Evolutionary conservation across 768 basidiomycete genomes (phyloP).

Genomic region (Collybia mongolica): DNA sequence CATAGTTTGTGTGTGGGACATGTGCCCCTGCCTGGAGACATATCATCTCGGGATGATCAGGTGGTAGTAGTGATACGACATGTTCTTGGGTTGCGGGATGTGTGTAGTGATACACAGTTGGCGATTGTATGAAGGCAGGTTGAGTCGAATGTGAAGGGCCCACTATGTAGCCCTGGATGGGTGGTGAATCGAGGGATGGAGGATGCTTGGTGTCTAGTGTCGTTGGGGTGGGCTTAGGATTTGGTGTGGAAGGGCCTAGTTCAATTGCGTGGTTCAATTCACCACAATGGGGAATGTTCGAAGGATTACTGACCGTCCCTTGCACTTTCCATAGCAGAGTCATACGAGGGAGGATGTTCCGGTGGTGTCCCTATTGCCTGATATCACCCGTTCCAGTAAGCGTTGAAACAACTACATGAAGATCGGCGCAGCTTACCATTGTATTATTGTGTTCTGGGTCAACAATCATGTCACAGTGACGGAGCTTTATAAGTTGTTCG

Average conservation of each 20-base stretch:
- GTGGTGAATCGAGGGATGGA: neutral
- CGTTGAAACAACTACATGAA: neutral
- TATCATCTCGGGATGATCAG: slow-evolving; percentile 80
- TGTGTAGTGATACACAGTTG: slow-evolving; percentile 66
- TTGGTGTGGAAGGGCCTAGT: neutral
- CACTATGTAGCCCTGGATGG: slow-evolving; percentile 1
- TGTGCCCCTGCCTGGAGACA: slow-evolving; percentile 82
- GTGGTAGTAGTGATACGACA: slow-evolving; percentile 65
- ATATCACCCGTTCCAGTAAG: slow-evolving; percentile 1
- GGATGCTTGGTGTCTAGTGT: neutral
- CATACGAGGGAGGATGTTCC: slow-evolving; percentile 53
- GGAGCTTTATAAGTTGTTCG: slow-evolving; percentile 5
- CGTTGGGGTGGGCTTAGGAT: slow-evolving; percentile 1
- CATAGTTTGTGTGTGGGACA: slow-evolving; percentile 58
- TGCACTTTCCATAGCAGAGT: slow-evolving; percentile 28
- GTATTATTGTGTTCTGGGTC: slow-evolving; percentile 16
- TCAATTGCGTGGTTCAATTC: neutral
- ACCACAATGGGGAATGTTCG: neutral
- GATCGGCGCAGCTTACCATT: slow-evolving; percentile 20
- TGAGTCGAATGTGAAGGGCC: slow-evolving; percentile 21
- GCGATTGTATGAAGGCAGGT: slow-evolving; percentile 21
- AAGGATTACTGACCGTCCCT: slow-evolving; percentile 22
- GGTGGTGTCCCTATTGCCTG: slow-evolving; percentile 17
- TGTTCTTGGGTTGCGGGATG: slow-evolving; percentile 60
- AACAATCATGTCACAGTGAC: slow-evolving; percentile 22